phyloP scores from a whole-genome alignment of 2,329 filamentous ascomycete species.

The Aspergillus novoparasiticus region DNA sequence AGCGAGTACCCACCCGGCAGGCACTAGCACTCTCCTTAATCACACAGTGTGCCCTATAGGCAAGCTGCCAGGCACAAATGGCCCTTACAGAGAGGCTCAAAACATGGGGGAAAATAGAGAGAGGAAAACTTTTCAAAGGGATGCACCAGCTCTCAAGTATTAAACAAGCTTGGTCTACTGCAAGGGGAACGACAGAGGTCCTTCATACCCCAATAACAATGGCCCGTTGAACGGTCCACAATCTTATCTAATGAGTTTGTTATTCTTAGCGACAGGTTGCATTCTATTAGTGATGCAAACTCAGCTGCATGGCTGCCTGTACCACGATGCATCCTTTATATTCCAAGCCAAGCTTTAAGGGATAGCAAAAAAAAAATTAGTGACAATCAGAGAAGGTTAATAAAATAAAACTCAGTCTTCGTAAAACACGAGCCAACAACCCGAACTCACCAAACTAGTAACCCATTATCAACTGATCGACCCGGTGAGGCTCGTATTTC shows the following conservation, averaged over 20 bases:
- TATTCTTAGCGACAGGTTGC: not conserved
- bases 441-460: not conserved
- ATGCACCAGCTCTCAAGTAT: not conserved
- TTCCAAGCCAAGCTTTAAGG: not conserved
- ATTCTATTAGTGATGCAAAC: not conserved
- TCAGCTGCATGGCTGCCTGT: not conserved
- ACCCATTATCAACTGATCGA: slow-evolving; percentile 6
- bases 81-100: too few relatives aligned
- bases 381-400: not conserved
- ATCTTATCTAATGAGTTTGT: not conserved
- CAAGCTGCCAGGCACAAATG: too few relatives aligned
- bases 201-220: not conserved
- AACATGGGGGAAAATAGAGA: not conserved
- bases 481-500: slow-evolving; percentile 6
- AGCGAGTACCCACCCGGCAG: not conserved
- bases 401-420: not conserved
- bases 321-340: not conserved
- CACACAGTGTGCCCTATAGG: too few relatives aligned
- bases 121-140: not conserved
- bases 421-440: not conserved
- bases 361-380: slow-evolving; percentile 28
- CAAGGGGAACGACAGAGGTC: not conserved
- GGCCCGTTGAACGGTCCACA: not conserved
- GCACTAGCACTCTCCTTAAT: too few relatives aligned
- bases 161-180: not conserved